Evolutionary conservation across 164 flowering plant species (phyloP), one percentile per base, ranked within the genome.

Genomic region (Magnolia changhungtana): DNA sequence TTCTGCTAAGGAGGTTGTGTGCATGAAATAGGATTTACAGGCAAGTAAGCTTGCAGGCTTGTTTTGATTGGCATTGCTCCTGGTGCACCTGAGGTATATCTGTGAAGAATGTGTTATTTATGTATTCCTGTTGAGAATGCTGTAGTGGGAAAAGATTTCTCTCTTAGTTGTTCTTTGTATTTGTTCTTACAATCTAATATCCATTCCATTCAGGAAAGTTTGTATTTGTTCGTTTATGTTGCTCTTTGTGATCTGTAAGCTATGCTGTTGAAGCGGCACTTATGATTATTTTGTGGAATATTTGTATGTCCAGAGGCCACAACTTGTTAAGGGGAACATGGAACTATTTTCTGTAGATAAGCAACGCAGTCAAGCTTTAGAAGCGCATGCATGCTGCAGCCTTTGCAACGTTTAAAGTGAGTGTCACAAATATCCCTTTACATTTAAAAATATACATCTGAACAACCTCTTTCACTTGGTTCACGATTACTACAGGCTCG

Each of bases 351-450:
- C 98, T 29, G 97, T 96, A 71, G 98, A 96, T 73, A 98, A 96
- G 85, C 97, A 96, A 80, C 97, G 99, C 18, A 96, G 99, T 85
- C 99, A 96, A 87, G 98, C 98, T 82, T 93, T 96, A 77, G 99
- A 96, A 85, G 98, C 98, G n/a, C n/a, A n/a, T n/a, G 50, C 99
- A 96, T 88, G 98, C 97, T 74, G 98, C 99, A 63, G 83, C 99
- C 78, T 96, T 91, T 86, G 97, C 98, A 74, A 73, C 88, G 19
- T 85, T 87, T 76, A 96, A 91, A 83, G 99, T 94, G 71, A 6
- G 87, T 13, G 4, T 9, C n/a, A n/a, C n/a, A n/a, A n/a, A n/a
- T n/a, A n/a, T n/a, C n/a, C n/a, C n/a, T n/a, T n/a, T n/a, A n/a
- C n/a, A n/a, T n/a, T n/a, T n/a, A n/a, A n/a, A n/a, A n/a, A n/a